Base-by-base conservation (phyloP, 2,329 filamentous ascomycete genomes). In the Trichoderma semiorbis region DNA sequence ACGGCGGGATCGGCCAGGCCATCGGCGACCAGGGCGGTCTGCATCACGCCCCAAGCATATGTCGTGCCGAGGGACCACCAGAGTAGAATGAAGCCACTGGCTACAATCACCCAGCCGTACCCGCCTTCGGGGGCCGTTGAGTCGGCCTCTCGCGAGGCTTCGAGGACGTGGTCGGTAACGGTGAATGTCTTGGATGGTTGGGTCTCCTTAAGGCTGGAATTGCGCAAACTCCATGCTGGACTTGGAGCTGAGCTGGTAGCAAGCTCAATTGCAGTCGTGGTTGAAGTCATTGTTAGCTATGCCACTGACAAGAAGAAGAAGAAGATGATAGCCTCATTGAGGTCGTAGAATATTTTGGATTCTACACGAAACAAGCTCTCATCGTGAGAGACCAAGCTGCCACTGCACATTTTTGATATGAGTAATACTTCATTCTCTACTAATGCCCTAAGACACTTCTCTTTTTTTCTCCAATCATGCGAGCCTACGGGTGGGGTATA, bases 31-130 rank as follows among this genome's bases (percentile, higher is more conserved):
- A 91, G 81, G 0, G 85, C 88, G 2, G 83, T 83, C 77, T 91
- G 89, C 28, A 90, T 80, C 0, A 91, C 83, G 7, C 89, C 89
- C 88, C 89, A 91, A 72, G 82, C 85, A 74, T 89, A 89, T 11
- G 82, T 83, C 0, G 84, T 86, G 50, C 88, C 88, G 21, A 86
- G 84, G 60, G 86, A 84, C 70, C 86, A 88, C 80, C 86, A 79
- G 0, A 75, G 70, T 0, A 79, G 71, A 5, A 75, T 53, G 8
- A 77, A 74, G 21, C 78, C 78, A 39, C 75, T 74, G 0, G 64
- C 24, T 5, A 79, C 73, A 0, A 79, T 76, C 11, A 75, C 74
- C 78, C 78, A 79, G 12, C 77, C 78, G 18, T 76, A 74, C 4
- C 78, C 78, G 2, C 78, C 78, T 10, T 79, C 77, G 0, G 78